phyloP scores from a whole-genome alignment of 2,329 filamentous ascomycete species.

The Triangularia setosa region DNA sequence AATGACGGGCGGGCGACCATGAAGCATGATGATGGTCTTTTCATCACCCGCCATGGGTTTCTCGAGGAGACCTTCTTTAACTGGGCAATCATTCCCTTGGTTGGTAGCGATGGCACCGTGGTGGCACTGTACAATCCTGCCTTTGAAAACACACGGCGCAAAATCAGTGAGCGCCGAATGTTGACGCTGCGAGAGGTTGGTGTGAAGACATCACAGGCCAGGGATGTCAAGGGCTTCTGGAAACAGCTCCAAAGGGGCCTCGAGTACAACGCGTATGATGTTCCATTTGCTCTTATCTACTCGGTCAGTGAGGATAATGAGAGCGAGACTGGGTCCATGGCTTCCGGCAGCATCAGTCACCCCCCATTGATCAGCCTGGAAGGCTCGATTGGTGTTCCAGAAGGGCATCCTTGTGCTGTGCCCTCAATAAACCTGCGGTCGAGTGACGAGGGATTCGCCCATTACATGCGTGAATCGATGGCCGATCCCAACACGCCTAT shows the following conservation, averaged over 20 bases:
- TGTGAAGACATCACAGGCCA: conserved; percentile 68
- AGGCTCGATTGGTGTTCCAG: conserved; percentile 65
- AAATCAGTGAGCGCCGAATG: conserved; percentile 77
- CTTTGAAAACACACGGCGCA: conserved; percentile 76
- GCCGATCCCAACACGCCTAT: conserved; percentile 60
- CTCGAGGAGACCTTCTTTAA: conserved; percentile 79
- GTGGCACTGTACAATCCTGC: conserved; percentile 75
- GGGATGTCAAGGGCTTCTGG: conserved; percentile 72
- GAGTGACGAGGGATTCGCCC: conserved; percentile 69
- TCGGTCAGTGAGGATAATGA: conserved; percentile 68
- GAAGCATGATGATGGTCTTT: conserved; percentile 78
- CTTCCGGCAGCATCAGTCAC: conserved; percentile 61
- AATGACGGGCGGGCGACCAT: conserved; percentile 72
- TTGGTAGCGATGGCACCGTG: conserved; percentile 69
- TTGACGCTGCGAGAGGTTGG: conserved; percentile 73
- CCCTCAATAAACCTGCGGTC: conserved; percentile 63
- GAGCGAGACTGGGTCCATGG: conserved; percentile 67
- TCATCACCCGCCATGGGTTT: conserved; percentile 64
- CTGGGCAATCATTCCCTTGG: conserved; percentile 75
- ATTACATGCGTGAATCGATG: conserved; percentile 73
- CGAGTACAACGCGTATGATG: conserved; percentile 69
- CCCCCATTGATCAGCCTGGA: conserved; percentile 66
- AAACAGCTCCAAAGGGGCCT: conserved; percentile 63
- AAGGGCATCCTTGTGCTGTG: conserved; percentile 58
- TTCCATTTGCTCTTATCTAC: conserved; percentile 74